Conservation (phyloP, 305 asterid species). For the Withania somnifera region DNA sequence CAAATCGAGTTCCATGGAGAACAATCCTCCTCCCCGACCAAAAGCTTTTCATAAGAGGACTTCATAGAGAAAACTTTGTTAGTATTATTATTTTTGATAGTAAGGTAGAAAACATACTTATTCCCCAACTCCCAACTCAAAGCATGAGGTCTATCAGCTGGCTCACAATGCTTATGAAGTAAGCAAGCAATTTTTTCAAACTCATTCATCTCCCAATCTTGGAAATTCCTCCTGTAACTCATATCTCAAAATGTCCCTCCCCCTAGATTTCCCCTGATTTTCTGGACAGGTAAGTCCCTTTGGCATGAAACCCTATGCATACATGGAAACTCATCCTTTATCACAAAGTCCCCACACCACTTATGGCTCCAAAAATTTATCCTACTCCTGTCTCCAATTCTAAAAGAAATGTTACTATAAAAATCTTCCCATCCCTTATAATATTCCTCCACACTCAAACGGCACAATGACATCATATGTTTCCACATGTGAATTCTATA, state of each 20-base stretch:
- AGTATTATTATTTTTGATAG: background rate
- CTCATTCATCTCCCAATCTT: background rate
- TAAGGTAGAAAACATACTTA: background rate
- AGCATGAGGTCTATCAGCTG: background rate
- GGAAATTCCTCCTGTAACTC: background rate
- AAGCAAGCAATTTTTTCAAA: background rate
- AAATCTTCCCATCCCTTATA: background rate
- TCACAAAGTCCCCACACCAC: background rate
- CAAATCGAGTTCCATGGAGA: background rate
- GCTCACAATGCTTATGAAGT: background rate
- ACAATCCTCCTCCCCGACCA: background rate
- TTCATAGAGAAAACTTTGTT: background rate
- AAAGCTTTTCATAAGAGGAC: background rate
- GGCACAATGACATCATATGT: background rate
- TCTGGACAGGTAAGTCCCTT: background rate
- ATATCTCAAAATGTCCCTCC: background rate
- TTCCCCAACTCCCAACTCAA: background rate
- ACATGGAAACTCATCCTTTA: background rate
- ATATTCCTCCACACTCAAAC: background rate
- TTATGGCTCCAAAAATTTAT: background rate
- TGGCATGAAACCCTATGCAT: background rate
- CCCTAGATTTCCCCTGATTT: background rate
- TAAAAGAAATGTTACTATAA: background rate
- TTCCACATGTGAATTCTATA: background rate
- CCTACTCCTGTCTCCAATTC: background rate